Conservation (phyloP, 1,284 basidiomycete genomes). For the Boletellus deceptivus region DNA sequence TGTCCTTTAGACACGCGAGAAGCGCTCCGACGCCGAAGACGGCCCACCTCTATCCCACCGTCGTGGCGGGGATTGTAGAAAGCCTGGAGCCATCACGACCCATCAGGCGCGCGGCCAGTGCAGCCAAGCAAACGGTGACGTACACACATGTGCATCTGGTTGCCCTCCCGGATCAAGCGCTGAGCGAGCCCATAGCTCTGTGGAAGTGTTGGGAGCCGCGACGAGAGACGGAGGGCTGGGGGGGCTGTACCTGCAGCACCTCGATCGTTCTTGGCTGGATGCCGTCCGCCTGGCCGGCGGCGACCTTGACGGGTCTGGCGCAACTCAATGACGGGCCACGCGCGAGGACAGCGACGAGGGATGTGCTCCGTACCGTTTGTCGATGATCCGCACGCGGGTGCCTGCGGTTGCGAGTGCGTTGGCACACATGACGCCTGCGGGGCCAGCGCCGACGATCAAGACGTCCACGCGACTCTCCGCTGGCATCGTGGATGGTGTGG, state of each 20-base stretch:
- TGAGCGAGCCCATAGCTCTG: conserved; percentile 75
- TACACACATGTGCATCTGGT: conserved; percentile 67
- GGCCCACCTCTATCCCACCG: conserved; percentile 57
- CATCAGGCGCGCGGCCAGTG: neutral
- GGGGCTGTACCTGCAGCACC: conserved; percentile 57
- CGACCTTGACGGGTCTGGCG: conserved; percentile 52
- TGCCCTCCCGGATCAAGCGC: conserved; percentile 59
- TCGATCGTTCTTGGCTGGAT: conserved; percentile 78
- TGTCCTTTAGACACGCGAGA: neutral
- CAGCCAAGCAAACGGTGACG: conserved; percentile 18
- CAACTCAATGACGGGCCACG: neutral
- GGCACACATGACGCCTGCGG: conserved; percentile 61
- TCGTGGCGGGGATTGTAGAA: conserved; percentile 66
- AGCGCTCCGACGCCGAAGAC: neutral
- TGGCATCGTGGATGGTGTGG: conserved; percentile 7
- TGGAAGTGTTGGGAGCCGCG: neutral
- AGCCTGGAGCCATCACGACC: conserved; percentile 41
- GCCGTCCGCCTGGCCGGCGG: conserved; percentile 76
- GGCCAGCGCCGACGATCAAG: conserved; percentile 55
- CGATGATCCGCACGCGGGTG: conserved; percentile 61
- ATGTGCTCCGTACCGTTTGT: conserved; percentile 50
- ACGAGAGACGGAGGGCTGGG: neutral
- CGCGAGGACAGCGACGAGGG: too few species aligned
- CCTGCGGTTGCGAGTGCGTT: conserved; percentile 62
- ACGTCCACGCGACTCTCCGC: conserved; percentile 48